A percentile compares a stretch with the other conserved stretches of the same genome.
These are phyloP conservation scores for Dicorynia guianensis DNA, from an alignment of 306 rosid genomes.

Conservation along the genomic window DNA sequence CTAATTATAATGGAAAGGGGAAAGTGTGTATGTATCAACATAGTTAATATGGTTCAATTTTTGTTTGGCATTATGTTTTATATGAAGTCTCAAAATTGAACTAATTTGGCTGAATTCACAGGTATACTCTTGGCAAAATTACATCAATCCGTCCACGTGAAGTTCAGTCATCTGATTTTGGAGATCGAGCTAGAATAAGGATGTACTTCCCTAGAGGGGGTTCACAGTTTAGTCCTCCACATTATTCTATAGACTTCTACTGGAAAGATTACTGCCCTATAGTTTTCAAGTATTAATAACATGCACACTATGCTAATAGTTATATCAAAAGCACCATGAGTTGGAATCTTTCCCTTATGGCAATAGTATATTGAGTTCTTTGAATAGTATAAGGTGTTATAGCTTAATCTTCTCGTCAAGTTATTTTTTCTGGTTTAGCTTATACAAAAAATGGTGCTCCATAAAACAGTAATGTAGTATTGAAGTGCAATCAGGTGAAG, in stretches of 20 bases:
- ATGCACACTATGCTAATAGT: slow-evolving; percentile 15
- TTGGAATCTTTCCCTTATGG: slow-evolving; percentile 39
- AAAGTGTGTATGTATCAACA: not conserved
- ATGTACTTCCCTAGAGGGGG: slow-evolving; percentile 90
- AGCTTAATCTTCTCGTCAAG: not conserved
- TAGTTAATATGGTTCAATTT: slow-evolving; percentile 12
- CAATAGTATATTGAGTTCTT: not conserved
- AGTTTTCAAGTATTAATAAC: slow-evolving; percentile 86
- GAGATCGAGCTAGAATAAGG: slow-evolving; percentile 88
- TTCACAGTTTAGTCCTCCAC: slow-evolving; percentile 93
- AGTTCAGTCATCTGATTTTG: slow-evolving; percentile 94
- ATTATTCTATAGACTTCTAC: slow-evolving; percentile 75
- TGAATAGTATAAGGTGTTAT: slow-evolving; percentile 5
- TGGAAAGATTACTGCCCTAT: slow-evolving; percentile 99
- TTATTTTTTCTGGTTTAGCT: not conserved
- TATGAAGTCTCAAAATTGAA: slow-evolving; percentile 28
- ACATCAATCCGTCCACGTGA: slow-evolving; percentile 96
- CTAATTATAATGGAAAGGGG: too few species aligned
- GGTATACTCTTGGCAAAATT: slow-evolving; percentile 97
- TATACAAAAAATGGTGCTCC: slow-evolving; percentile 1
- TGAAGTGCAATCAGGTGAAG: not conserved
- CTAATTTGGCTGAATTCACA: slow-evolving; percentile 57
- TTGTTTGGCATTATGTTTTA: slow-evolving; percentile 22
- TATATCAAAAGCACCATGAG: slow-evolving; percentile 29
- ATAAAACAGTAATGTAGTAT: not conserved